A percentile compares a stretch with the other conserved stretches of the same genome.
phyloP scores from a whole-genome alignment of 2,329 filamentous ascomycete genomes.

The Pseudogymnoascus sp. region DNA sequence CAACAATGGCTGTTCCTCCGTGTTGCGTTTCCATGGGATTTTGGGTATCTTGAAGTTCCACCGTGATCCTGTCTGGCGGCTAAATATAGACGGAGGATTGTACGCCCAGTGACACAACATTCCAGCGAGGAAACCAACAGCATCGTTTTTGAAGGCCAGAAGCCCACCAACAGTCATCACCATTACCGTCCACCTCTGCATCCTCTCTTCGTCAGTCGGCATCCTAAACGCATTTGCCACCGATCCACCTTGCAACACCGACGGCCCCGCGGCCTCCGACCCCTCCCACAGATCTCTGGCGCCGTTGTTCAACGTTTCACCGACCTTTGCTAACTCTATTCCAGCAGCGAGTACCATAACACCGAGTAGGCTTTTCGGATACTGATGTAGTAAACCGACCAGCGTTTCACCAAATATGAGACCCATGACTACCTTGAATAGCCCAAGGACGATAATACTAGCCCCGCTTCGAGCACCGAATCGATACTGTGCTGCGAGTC shows the following conservation, averaged over 20 bases:
- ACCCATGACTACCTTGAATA: conserved; percentile 69
- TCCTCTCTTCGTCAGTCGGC: conserved; percentile 61
- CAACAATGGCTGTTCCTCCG: not conserved
- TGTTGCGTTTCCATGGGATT: not conserved
- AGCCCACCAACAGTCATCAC: conserved; percentile 77
- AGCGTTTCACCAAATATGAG: conserved; percentile 68
- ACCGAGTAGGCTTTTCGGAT: conserved; percentile 72
- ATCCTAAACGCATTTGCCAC: conserved; percentile 39
- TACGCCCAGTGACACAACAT: conserved; percentile 73
- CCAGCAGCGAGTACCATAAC: conserved; percentile 89
- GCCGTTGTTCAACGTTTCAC: conserved; percentile 73
- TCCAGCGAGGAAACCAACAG: conserved; percentile 76
- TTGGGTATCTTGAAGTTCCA: not conserved
- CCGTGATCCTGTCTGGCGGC: not conserved
- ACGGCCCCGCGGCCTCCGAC: conserved; percentile 33
- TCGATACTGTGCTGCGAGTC: conserved; percentile 81
- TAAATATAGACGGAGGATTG: conserved; percentile 16
- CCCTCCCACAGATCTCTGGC: conserved; percentile 55
- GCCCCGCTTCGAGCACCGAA: conserved; percentile 88
- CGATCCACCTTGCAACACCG: not conserved
- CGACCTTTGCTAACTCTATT: conserved; percentile 79
- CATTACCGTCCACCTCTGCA: conserved; percentile 82
- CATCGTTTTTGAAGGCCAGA: conserved; percentile 84
- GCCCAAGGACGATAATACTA: conserved; percentile 72
- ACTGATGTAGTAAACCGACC: conserved; percentile 61